These are phyloP conservation scores for Polytrichum formosum DNA, from an alignment of 225 moss, liverwort and hornwort species.

Conservation along the genomic window DNA sequence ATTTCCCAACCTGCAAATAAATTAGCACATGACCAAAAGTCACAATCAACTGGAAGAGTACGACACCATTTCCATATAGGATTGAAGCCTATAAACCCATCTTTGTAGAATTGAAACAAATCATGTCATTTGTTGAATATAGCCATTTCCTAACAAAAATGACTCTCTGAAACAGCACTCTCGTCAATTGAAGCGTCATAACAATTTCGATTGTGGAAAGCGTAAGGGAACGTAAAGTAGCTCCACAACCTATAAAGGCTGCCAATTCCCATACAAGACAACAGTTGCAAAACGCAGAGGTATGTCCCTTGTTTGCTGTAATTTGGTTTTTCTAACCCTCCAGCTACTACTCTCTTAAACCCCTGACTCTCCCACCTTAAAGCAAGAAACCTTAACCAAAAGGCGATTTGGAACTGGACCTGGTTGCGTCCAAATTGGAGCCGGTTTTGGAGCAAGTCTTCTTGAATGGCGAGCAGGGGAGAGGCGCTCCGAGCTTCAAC, in stretches of 20 bases:
- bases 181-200: not conserved
- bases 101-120: not conserved
- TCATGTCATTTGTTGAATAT: not conserved
- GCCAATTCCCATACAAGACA: no score
- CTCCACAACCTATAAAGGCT: not conserved
- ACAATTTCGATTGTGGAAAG: not conserved
- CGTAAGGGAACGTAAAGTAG: not conserved
- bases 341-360: not conserved
- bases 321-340: not conserved
- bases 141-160: not conserved
- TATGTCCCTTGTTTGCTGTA: conserved; percentile 3
- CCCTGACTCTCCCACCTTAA: conserved; percentile 2
- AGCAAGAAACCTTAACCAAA: not conserved
- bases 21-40: conserved; percentile 1
- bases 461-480: conserved; percentile 26
- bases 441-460: conserved; percentile 8
- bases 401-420: conserved; percentile 10
- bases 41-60: not conserved
- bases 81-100: not conserved
- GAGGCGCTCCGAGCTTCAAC: conserved; percentile 17
- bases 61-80: not conserved
- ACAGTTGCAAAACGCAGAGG: not conserved
- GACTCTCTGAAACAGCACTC: not conserved
- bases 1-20: conserved; percentile 27
- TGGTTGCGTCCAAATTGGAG: conserved; percentile 19